Conservation (phyloP, 2,329 filamentous ascomycete genomes). For the Onygena corvina region DNA sequence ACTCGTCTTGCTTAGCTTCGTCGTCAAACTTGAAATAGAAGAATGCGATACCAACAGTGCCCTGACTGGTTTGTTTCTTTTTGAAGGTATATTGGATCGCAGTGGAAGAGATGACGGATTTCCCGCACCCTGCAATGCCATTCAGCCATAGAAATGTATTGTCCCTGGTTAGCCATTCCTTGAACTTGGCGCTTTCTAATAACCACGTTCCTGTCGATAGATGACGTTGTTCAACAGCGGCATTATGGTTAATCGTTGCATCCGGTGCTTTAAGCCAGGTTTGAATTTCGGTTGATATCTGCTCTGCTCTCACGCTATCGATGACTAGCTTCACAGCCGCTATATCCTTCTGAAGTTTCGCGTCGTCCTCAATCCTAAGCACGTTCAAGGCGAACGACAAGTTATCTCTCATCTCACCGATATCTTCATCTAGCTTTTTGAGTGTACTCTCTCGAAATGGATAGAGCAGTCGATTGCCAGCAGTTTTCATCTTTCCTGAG, state of each 20-base stretch:
- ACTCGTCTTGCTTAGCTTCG: slow-evolving; percentile 18
- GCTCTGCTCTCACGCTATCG: neutral
- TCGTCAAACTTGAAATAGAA: slow-evolving; percentile 24
- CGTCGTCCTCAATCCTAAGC: slow-evolving; percentile 20
- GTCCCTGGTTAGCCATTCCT: slow-evolving; percentile 18
- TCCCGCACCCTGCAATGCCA: slow-evolving; percentile 25
- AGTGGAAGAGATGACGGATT: slow-evolving; percentile 25
- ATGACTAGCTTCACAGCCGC: slow-evolving; percentile 1
- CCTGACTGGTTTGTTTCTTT: slow-evolving; percentile 9
- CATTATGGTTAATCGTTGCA: slow-evolving; percentile 26
- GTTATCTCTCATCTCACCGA: slow-evolving; percentile 24
- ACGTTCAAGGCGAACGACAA: slow-evolving; percentile 25
- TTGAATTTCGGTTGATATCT: slow-evolving; percentile 15
- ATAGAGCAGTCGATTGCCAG: slow-evolving; percentile 17
- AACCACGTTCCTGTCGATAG: slow-evolving; percentile 28
- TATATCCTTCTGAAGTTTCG: slow-evolving; percentile 6
- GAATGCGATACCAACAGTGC: slow-evolving; percentile 19
- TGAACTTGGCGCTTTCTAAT: slow-evolving; percentile 15
- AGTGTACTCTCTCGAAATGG: slow-evolving; percentile 29
- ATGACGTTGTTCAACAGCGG: slow-evolving; percentile 24
- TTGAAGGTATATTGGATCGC: slow-evolving; percentile 19
- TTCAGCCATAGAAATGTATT: slow-evolving; percentile 24
- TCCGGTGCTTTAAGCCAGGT: slow-evolving; percentile 30
- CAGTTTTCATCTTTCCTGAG: slow-evolving; percentile 5
- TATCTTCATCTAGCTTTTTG: slow-evolving; percentile 29